phyloP scores from a whole-genome alignment of 148 eudicot genomes.

The Fagopyrum tataricum region DNA sequence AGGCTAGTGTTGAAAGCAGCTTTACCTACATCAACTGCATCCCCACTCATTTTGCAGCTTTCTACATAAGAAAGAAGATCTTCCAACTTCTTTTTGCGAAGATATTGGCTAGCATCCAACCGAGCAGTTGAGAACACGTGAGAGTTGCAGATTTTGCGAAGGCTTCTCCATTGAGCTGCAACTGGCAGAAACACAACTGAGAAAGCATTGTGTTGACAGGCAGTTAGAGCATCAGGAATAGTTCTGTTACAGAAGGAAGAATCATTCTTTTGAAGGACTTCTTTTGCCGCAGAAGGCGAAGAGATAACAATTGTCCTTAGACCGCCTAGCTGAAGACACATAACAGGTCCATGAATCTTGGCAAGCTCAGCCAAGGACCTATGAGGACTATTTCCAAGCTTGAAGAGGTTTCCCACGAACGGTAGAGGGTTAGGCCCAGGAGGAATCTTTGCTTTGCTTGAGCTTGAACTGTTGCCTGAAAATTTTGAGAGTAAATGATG shows the following conservation, averaged over 20 bases:
- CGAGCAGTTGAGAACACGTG: constrained; percentile 23
- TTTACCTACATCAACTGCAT: constrained; percentile 26
- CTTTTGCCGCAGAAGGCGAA: constrained; percentile 36
- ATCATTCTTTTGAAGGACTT: constrained; percentile 53
- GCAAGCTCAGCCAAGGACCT: constrained; percentile 36
- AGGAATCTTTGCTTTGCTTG: constrained; percentile 17
- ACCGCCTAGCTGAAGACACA: constrained; percentile 35
- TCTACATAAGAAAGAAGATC: constrained; percentile 21
- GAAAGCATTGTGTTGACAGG: constrained; percentile 18
- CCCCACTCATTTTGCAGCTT: constrained; percentile 20
- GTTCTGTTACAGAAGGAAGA: constrained; percentile 27
- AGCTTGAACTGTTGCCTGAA: background rate
- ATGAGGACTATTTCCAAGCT: constrained; percentile 44
- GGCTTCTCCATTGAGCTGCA: constrained; percentile 28
- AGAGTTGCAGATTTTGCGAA: constrained; percentile 28
- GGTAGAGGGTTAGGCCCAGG: constrained; percentile 46
- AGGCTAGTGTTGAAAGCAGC: constrained; percentile 24
- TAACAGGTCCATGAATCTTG: constrained; percentile 35
- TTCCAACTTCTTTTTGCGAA: constrained; percentile 15
- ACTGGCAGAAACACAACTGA: constrained; percentile 23
- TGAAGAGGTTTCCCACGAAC: constrained; percentile 43
- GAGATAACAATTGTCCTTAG: constrained; percentile 34
- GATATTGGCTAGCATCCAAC: constrained; percentile 23
- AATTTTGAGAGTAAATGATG: constrained; percentile 11
- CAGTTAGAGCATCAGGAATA: constrained; percentile 23